Evolutionary conservation across 1,284 basidiomycete genomes (phyloP).

Genomic region (Hemileia vastatrix): DNA sequence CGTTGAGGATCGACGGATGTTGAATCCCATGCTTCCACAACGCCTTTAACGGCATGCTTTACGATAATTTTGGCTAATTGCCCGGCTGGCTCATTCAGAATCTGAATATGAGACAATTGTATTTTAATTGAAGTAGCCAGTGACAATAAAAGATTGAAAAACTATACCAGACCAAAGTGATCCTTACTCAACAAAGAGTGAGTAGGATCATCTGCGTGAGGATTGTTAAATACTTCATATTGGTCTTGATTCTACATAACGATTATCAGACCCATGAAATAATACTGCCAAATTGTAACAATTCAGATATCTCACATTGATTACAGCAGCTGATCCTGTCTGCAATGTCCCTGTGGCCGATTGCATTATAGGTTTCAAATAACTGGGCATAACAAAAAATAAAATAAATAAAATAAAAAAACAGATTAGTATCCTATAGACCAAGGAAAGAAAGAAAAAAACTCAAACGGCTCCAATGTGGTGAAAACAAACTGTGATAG

Average conservation of each 20-base stretch:
- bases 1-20: conserved; percentile 21
- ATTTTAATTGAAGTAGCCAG: too few relatives aligned
- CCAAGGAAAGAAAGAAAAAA: neutral
- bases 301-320: too few relatives aligned
- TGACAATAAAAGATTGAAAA: neutral
- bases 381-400: neutral
- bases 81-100: conserved; percentile 45
- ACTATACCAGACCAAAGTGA: conserved; percentile 35
- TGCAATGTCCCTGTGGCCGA: conserved; percentile 23
- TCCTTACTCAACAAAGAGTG: conserved; percentile 42
- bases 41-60: conserved; percentile 54
- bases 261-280: too few relatives aligned
- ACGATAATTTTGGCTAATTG: conserved; percentile 49
- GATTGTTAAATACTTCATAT: conserved; percentile 22
- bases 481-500: conserved; percentile 22
- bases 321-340: conserved; percentile 21
- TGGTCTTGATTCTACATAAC: conserved; percentile 25
- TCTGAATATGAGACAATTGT: too few relatives aligned
- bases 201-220: conserved; percentile 43
- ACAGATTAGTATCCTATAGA: neutral
- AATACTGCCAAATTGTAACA: too few relatives aligned
- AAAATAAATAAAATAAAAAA: neutral
- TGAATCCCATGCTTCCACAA: conserved; percentile 66
- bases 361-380: conserved; percentile 23
- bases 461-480: conserved; percentile 25